Conservation (phyloP, 805 yeast species). For the Pichia californica region DNA sequence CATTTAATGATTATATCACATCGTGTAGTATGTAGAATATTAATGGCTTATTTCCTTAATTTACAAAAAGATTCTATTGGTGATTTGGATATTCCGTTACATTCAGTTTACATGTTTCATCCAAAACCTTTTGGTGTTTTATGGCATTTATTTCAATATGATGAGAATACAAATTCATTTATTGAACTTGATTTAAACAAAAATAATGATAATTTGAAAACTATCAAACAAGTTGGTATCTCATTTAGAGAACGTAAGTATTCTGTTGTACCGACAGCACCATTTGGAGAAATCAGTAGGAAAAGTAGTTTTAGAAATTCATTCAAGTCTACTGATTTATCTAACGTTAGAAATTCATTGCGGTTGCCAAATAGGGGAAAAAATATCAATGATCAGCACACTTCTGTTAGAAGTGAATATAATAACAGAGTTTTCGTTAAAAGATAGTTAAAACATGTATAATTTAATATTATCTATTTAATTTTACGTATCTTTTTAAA, state of each 20-base stretch:
- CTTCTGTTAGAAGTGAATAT: too few relatives aligned
- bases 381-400: too few relatives aligned
- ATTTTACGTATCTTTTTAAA: too few relatives aligned
- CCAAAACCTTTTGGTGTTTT: slow-evolving; percentile 95
- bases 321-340: background rate
- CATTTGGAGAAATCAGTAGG: slow-evolving; percentile 21
- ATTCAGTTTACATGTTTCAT: slow-evolving; percentile 83
- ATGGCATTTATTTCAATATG: slow-evolving; percentile 84
- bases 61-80: slow-evolving; percentile 74
- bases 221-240: slow-evolving; percentile 66
- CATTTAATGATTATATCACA: slow-evolving; percentile 81
- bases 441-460: too few relatives aligned
- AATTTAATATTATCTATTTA: too few relatives aligned
- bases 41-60: slow-evolving; percentile 85
- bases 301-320: slow-evolving; percentile 4
- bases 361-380: background rate
- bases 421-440: too few relatives aligned
- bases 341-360: background rate
- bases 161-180: slow-evolving; percentile 74
- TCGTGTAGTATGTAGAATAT: slow-evolving; percentile 82
- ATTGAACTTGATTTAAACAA: slow-evolving; percentile 44
- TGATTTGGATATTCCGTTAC: slow-evolving; percentile 88
- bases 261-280: slow-evolving; percentile 74
- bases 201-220: slow-evolving; percentile 43
- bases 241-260: slow-evolving; percentile 62